Evolutionary conservation across 768 basidiomycete species (phyloP).

Genomic region (Lactarius quietus): DNA sequence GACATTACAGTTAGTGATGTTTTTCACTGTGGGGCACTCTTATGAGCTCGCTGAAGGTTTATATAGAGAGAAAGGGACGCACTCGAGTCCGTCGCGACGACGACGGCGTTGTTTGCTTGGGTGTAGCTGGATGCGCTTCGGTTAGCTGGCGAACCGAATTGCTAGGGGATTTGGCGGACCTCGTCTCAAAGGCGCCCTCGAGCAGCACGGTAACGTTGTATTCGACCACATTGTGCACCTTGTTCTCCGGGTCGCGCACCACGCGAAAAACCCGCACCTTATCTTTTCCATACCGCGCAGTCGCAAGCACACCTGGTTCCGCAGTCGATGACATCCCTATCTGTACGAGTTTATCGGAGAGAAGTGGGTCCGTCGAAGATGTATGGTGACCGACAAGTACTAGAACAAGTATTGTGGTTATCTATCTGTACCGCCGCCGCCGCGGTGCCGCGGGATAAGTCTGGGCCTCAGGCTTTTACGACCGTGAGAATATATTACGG

Average conservation of each 20-base stretch:
- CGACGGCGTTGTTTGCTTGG: constrained; percentile 78
- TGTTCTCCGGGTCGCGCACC: constrained; percentile 53
- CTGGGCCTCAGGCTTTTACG: too few species aligned
- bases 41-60: not conserved
- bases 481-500: not conserved
- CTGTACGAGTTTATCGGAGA: too few species aligned
- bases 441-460: too few species aligned
- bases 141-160: not conserved
- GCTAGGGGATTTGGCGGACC: constrained; percentile 44
- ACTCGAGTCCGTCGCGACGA: constrained; percentile 88
- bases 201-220: constrained; percentile 78
- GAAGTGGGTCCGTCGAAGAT: not conserved
- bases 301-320: constrained; percentile 33
- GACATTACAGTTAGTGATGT: constrained; percentile 38
- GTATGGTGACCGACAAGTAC: too few species aligned
- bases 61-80: not conserved
- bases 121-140: constrained; percentile 57
- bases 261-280: constrained; percentile 83
- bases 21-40: constrained; percentile 34
- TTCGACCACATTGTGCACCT: constrained; percentile 73
- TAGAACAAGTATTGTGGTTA: too few species aligned
- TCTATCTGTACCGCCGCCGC: not conserved
- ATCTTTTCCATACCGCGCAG: constrained; percentile 83
- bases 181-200: constrained; percentile 78
- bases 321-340: not conserved